Evolutionary conservation across 2,329 filamentous ascomycete genomes (phyloP).

Genomic region (Fonsecaea pugnacius): DNA sequence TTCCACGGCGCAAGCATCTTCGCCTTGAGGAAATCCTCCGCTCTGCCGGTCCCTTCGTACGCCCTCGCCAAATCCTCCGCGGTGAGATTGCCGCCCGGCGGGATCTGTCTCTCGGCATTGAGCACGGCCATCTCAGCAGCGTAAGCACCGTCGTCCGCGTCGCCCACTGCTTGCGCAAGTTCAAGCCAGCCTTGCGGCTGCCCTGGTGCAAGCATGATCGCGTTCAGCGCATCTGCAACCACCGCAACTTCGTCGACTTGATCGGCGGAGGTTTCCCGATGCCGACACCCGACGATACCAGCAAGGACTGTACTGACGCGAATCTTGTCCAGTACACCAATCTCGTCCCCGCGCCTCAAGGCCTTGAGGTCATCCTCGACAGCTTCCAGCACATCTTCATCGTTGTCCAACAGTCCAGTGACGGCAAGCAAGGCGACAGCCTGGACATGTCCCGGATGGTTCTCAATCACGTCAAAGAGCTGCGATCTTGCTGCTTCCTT

Average conservation of each 20-base stretch:
- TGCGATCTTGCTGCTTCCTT: constrained; percentile 76
- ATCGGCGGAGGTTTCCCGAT: constrained; percentile 47
- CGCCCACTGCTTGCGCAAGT: constrained; percentile 65
- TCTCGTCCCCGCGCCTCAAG: constrained; percentile 69
- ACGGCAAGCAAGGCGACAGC: constrained; percentile 81
- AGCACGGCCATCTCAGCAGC: constrained; percentile 77
- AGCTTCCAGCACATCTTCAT: constrained; percentile 77
- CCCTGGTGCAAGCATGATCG: constrained; percentile 79
- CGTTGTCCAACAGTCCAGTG: constrained; percentile 79
- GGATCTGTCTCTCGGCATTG: constrained; percentile 74
- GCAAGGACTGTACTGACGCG: constrained; percentile 75
- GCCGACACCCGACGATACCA: constrained; percentile 68
- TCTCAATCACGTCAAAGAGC: constrained; percentile 79
- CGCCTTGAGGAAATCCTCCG: constrained; percentile 75
- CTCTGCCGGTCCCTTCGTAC: constrained; percentile 72
- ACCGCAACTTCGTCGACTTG: constrained; percentile 53
- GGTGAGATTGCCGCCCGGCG: constrained; percentile 70
- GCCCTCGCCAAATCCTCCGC: constrained; percentile 72
- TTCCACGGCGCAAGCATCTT: constrained; percentile 83
- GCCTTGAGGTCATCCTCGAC: constrained; percentile 76
- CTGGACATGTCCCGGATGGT: constrained; percentile 73
- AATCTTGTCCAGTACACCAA: constrained; percentile 67
- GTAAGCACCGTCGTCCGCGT: constrained; percentile 55
- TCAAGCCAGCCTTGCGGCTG: constrained; percentile 81
- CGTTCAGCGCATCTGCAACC: constrained; percentile 69